Percentiles rank a stretch among this genome's conserved stretches.
These are phyloP conservation scores for Liquidambar formosana DNA, from an alignment of 164 flowering plant genomes.

Conservation along the genomic window DNA sequence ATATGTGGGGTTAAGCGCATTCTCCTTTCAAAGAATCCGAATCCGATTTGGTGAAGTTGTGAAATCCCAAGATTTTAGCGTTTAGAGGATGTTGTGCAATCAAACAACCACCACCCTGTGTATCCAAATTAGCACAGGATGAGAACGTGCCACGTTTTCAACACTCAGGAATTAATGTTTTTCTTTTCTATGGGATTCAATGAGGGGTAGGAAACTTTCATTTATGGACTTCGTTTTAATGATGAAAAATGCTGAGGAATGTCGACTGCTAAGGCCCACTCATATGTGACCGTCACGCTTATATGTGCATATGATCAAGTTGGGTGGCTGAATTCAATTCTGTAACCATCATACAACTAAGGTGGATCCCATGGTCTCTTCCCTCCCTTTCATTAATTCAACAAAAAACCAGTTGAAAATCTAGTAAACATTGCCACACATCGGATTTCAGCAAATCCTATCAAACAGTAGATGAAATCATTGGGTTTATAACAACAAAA, in stretches of 20 bases:
- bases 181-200: background rate
- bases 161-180: background rate
- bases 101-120: background rate
- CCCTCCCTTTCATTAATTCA: slow-evolving; percentile 21
- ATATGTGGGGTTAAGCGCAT: too few relatives aligned
- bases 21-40: too few relatives aligned
- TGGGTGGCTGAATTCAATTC: slow-evolving; percentile 21
- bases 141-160: background rate
- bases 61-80: too few relatives aligned
- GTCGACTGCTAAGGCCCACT: slow-evolving; percentile 19
- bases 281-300: slow-evolving; percentile 10
- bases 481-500: background rate
- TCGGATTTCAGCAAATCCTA: background rate
- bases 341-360: slow-evolving; percentile 20
- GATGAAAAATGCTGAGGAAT: slow-evolving; percentile 24
- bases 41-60: too few relatives aligned
- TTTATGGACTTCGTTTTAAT: background rate
- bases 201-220: background rate
- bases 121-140: background rate
- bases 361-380: slow-evolving; percentile 26
- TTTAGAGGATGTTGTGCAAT: background rate
- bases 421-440: slow-evolving; percentile 11
- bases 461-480: background rate
- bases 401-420: slow-evolving; percentile 15
- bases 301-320: slow-evolving; percentile 10